A percentile compares a stretch with the other conserved stretches of the same genome.
Evolutionary conservation across 1,284 basidiomycete species (phyloP).

Genomic region (Heterobasidion parviporum): DNA sequence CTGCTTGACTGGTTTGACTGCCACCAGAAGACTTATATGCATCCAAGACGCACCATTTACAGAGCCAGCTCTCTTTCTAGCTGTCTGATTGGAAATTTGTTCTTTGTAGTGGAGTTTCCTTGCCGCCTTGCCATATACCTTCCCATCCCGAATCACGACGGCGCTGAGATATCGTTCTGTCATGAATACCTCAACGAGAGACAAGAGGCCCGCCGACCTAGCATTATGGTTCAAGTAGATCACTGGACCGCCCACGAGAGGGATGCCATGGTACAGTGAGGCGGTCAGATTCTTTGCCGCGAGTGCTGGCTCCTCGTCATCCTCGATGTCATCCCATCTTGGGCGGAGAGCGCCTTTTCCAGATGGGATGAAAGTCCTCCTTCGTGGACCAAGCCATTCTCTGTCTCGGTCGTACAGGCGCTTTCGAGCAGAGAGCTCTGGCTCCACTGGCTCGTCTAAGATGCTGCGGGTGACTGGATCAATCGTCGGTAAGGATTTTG

Average conservation of each 20-base stretch:
- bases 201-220: not conserved
- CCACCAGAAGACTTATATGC: not conserved
- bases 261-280: not conserved
- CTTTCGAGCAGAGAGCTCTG: not conserved
- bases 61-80: not conserved
- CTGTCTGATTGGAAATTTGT: not conserved
- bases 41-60: not conserved
- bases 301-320: not conserved
- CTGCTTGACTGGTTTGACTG: too few species aligned
- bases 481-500: too few species aligned
- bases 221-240: not conserved
- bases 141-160: not conserved
- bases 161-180: not conserved
- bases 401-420: not conserved
- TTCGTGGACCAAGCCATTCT: not conserved
- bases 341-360: not conserved
- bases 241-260: not conserved
- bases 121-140: not conserved
- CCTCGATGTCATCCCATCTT: not conserved
- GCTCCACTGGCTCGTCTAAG: too few species aligned
- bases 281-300: not conserved
- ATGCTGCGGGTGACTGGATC: too few species aligned
- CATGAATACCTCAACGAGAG: not conserved
- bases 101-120: not conserved
- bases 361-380: not conserved